Base-by-base conservation (phyloP, 768 basidiomycete species). In the Trametes sanguinea region DNA sequence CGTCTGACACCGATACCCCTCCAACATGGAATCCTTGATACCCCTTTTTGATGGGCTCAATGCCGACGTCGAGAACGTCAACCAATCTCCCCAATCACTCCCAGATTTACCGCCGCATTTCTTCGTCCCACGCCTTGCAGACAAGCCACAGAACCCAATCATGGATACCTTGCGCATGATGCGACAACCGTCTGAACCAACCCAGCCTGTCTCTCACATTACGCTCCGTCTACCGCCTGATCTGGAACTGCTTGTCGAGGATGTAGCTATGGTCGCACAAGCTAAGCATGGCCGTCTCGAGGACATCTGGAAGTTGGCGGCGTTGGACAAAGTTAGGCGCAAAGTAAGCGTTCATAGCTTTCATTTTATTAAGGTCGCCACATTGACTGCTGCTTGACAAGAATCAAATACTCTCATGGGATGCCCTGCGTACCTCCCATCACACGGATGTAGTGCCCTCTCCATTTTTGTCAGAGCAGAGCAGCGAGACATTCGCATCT, bases 141-240 rank as follows among this genome's bases (percentile, higher is more conserved):
- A 91, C 61, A 84, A 82, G 64, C 90, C 90, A 2, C 90, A 92
- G 69, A 86, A 93, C 71, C 90, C 90, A 2, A 90, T 92, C 64
- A 76, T 92, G 72, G 85, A 88, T 45, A 74, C 78, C 16, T 63
- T 90, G 27, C 79, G 78, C 35, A 64, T 73, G 39, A 53, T 60
- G 47, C 43, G 51, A 7, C 43, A 17, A 7, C 29, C 30, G 1
- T 29, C 33, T 37, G 35, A 37, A 17, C 33, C 3, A 6, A 13
- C 29, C 10, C 11, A 53, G 8, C 10, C 35, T 10, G 16, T n/a
- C 4, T 6, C 32, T 22, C 13, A 29, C 1, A 29, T 27, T 5
- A 14, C n/a, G 11, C 11, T 48, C 4, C 43, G 42, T n/a, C 17
- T 57, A 7, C 66, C 66, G 2, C 17, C 27, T 0, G 66, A 64